phyloP scores from a whole-genome alignment of 2,329 filamentous ascomycete genomes.

The Verticillium tricorpus region DNA sequence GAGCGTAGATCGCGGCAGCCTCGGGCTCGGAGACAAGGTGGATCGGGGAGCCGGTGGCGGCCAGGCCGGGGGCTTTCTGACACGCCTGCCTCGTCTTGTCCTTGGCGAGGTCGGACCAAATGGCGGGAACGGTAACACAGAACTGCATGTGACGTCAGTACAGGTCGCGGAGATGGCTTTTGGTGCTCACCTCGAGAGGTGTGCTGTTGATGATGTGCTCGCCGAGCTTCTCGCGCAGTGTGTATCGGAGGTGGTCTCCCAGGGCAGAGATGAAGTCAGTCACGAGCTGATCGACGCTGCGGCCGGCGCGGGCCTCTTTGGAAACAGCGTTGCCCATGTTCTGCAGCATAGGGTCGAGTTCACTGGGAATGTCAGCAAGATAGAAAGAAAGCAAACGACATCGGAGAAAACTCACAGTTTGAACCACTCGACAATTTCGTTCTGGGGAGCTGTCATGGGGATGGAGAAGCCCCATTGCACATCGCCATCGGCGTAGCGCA shows the following conservation, averaged over 20 bases:
- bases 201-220: slow-evolving; percentile 35
- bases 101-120: slow-evolving; percentile 53
- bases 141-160: slow-evolving; percentile 21
- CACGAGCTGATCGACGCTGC: slow-evolving; percentile 33
- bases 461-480: slow-evolving; percentile 30
- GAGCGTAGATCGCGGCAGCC: slow-evolving; percentile 45
- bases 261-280: slow-evolving; percentile 45
- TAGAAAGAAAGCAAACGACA: background rate
- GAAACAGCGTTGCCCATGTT: slow-evolving; percentile 23
- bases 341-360: slow-evolving; percentile 31
- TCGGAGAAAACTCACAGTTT: slow-evolving; percentile 36
- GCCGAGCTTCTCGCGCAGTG: slow-evolving; percentile 37
- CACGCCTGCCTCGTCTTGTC: slow-evolving; percentile 43
- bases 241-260: slow-evolving; percentile 41
- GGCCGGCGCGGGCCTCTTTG: slow-evolving; percentile 22
- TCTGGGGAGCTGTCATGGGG: slow-evolving; percentile 29
- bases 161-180: too few relatives aligned
- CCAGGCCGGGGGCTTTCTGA: slow-evolving; percentile 28
- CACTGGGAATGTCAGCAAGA: slow-evolving; percentile 14
- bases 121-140: slow-evolving; percentile 53
- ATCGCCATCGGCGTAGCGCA: slow-evolving; percentile 33
- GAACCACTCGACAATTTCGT: slow-evolving; percentile 41
- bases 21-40: slow-evolving; percentile 48
- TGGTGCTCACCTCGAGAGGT: slow-evolving; percentile 31
- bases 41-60: slow-evolving; percentile 26